These are phyloP conservation scores for Agrocybe pediades DNA, from an alignment of 768 basidiomycete species.

Conservation along the genomic window DNA sequence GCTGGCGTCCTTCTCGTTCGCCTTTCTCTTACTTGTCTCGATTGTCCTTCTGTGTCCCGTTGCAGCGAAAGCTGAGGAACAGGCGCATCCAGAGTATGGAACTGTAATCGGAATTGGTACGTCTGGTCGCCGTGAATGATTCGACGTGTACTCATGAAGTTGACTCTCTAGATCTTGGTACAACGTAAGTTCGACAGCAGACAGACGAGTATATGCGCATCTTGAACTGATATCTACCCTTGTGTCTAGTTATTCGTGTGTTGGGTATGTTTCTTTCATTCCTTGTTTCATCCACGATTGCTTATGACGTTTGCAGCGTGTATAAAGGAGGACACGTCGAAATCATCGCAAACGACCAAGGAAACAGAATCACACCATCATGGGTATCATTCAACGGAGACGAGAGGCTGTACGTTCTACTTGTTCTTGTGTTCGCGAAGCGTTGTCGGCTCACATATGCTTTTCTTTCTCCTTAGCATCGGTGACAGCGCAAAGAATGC, in stretches of 20 bases:
- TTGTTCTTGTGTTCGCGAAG: background rate
- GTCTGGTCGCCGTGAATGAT: too few species aligned
- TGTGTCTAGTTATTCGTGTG: conserved; percentile 68
- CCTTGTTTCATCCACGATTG: background rate
- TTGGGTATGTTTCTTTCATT: conserved; percentile 27
- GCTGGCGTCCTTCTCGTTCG: conserved; percentile 43
- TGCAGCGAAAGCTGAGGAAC: conserved; percentile 50
- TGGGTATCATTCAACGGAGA: conserved; percentile 92
- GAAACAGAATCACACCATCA: conserved; percentile 88
- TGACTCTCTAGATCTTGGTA: conserved; percentile 66
- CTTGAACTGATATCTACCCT: conserved; percentile 9
- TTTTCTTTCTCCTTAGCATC: conserved; percentile 37
- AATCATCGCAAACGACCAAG: conserved; percentile 90
- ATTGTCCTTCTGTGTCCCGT: conserved; percentile 70
- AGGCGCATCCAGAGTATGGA: conserved; percentile 59
- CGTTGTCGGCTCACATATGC: conserved; percentile 17
- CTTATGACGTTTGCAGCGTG: conserved; percentile 31
- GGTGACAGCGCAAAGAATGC: conserved; percentile 97
- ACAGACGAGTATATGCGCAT: background rate
- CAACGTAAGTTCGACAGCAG: conserved; percentile 48
- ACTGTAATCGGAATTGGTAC: conserved; percentile 81
- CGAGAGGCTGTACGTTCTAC: conserved; percentile 61
- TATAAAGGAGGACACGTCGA: conserved; percentile 59
- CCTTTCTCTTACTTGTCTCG: conserved; percentile 56
- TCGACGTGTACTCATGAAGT: background rate